Evolutionary conservation across 1,284 basidiomycete genomes (phyloP), one percentile per base, ranked within the genome.

Genomic region (Sphagnurus paluster): DNA sequence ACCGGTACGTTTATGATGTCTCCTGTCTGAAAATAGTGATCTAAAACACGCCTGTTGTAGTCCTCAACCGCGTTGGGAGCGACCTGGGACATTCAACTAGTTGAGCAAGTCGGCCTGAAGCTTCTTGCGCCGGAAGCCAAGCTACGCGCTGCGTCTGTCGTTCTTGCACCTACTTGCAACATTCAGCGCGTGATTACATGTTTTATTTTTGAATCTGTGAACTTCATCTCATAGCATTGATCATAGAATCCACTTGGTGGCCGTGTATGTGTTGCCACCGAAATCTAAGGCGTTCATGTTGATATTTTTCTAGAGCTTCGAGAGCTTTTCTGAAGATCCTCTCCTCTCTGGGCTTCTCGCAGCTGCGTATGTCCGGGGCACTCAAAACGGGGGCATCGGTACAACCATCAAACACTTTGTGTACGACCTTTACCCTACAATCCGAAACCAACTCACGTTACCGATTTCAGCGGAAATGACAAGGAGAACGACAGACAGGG

Each of bases 281-380:
- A 28, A 14, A 46, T 9, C 21, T 19, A 11, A 7, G 38, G 26
- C 59, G 62, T 40, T 60, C 37, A 24, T 13, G 35, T 52, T 23
- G 48, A 42, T 25, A 7, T 20, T 10, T 9, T 7, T 33, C 0
- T 48, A 81, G 78, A 73, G 78, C 52, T 87, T 87, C 56, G 84
- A 88, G 61, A 86, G 83, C 33, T 91, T 88, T 68, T 87, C 87
- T 0, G 90, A 92, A 62, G 90, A 93, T 58, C 88, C 90, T 1
- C 66, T 79, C 44, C 74, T 89, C 4, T 84, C 84, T 16, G 90
- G 90, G 16, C 70, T 75, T 52, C 74, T 89, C 29, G 80, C 87
- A 0, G 78, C 87, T 0, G 76, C 84, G 2, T 91, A 89, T 58
- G 75, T 90, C 35, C 79, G 80, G 35, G 89, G 88, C 14, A 73